A percentile compares a stretch with the other conserved stretches of the same genome.
Conservation (phyloP, 495 filamentous ascomycete genomes). For the Emericellopsis terricola region DNA sequence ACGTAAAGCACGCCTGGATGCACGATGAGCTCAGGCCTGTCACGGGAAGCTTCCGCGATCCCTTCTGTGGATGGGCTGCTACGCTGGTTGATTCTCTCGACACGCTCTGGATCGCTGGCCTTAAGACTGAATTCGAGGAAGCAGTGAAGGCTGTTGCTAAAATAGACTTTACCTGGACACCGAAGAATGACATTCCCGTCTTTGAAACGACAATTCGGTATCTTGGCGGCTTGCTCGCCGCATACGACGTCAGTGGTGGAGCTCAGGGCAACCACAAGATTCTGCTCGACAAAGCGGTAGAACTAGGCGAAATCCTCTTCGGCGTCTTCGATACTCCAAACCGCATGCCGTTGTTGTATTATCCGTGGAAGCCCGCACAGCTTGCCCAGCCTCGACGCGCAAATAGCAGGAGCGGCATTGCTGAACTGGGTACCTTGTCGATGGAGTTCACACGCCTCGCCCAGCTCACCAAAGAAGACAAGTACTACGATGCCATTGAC, state of each 20-base stretch:
- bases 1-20: conserved; percentile 65
- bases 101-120: conserved; percentile 89
- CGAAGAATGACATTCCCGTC: conserved; percentile 45
- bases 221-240: conserved; percentile 64
- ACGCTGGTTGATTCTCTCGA: conserved; percentile 88
- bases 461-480: conserved; percentile 70
- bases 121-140: conserved; percentile 79
- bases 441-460: conserved; percentile 90
- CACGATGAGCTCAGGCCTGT: conserved; percentile 72
- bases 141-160: conserved; percentile 56
- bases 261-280: conserved; percentile 28
- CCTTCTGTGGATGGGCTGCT: conserved; percentile 90
- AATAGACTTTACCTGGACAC: conserved; percentile 80
- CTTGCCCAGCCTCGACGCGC: conserved; percentile 50
- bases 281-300: conserved; percentile 71
- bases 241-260: conserved; percentile 63
- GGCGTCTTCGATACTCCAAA: conserved; percentile 93
- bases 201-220: conserved; percentile 87
- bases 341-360: conserved; percentile 79
- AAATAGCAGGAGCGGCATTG: conserved; percentile 41
- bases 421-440: conserved; percentile 80
- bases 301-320: conserved; percentile 79
- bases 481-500: conserved; percentile 90
- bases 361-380: conserved; percentile 59
- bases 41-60: conserved; percentile 40